phyloP scores from a whole-genome alignment of 2,329 filamentous ascomycete species.

The Exophiala mesophila region DNA sequence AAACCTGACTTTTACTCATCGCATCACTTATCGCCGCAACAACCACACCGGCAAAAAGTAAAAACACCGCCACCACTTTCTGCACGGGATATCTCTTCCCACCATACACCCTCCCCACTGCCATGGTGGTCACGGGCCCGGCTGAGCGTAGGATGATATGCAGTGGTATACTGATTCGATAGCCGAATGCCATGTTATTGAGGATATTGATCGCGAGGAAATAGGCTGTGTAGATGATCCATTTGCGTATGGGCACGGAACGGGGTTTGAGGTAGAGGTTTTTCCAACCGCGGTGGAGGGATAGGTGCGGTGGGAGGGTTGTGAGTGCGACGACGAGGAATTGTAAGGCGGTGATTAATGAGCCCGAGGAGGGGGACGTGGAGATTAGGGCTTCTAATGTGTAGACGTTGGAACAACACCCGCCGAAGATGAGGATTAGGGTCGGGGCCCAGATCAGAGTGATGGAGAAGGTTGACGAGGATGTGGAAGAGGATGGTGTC shows the following conservation, averaged over 20 bases:
- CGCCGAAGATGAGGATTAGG: slow-evolving; percentile 85
- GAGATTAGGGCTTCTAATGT: slow-evolving; percentile 92
- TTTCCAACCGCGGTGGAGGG: slow-evolving; percentile 48
- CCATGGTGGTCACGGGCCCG: slow-evolving; percentile 91
- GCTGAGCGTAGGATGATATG: slow-evolving; percentile 96
- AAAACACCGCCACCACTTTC: slow-evolving; percentile 73
- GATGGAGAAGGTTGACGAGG: slow-evolving; percentile 8
- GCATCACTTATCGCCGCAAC: slow-evolving; percentile 87
- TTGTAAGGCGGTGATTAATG: slow-evolving; percentile 79
- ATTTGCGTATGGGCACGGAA: slow-evolving; percentile 75
- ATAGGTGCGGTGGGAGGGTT: slow-evolving; percentile 71
- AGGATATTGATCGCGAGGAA: slow-evolving; percentile 93
- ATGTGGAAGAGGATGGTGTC: not conserved
- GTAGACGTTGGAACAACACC: slow-evolving; percentile 95
- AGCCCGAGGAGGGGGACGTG: slow-evolving; percentile 79
- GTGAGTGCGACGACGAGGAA: slow-evolving; percentile 77
- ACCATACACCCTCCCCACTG: slow-evolving; percentile 80
- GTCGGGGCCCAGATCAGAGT: slow-evolving; percentile 44
- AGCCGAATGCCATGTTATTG: slow-evolving; percentile 97
- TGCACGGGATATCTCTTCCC: slow-evolving; percentile 70
- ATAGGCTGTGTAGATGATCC: slow-evolving; percentile 81
- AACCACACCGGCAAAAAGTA: slow-evolving; percentile 82
- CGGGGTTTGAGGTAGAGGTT: slow-evolving; percentile 72
- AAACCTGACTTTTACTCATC: slow-evolving; percentile 57
- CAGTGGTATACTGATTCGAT: slow-evolving; percentile 90